These are phyloP conservation scores for Pseudonectria buxi DNA, from an alignment of 2,329 filamentous ascomycete species.

Conservation along the genomic window DNA sequence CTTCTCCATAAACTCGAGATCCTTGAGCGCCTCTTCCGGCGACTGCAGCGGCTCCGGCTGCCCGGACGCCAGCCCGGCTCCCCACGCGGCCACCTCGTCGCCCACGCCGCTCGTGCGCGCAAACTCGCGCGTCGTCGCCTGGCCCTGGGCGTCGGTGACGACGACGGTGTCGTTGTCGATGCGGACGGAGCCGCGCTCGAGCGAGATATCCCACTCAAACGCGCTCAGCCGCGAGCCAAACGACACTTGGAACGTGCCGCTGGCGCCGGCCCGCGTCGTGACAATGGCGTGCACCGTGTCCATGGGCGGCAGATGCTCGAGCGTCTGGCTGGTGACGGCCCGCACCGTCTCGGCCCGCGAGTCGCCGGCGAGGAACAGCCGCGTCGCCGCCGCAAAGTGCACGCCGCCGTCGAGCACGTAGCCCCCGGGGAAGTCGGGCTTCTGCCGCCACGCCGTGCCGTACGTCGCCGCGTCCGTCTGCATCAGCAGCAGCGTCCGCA, in stretches of 20 bases:
- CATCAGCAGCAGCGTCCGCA: slow-evolving; percentile 31
- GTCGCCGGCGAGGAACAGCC: slow-evolving; percentile 47
- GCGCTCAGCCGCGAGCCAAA: slow-evolving; percentile 49
- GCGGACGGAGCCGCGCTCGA: slow-evolving; percentile 50
- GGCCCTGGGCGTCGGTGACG: slow-evolving; percentile 29
- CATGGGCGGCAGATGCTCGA: slow-evolving; percentile 53
- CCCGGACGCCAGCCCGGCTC: slow-evolving; percentile 42
- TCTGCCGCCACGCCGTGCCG: slow-evolving; percentile 57
- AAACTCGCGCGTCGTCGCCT: slow-evolving; percentile 34
- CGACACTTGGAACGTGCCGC: slow-evolving; percentile 51
- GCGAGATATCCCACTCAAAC: slow-evolving; percentile 50
- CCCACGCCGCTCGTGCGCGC: slow-evolving; percentile 47
- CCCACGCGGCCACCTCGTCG: slow-evolving; percentile 57
- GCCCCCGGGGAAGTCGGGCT: slow-evolving; percentile 65
- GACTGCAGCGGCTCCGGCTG: slow-evolving; percentile 43
- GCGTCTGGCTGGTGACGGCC: slow-evolving; percentile 49
- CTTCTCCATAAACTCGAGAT: slow-evolving; percentile 52
- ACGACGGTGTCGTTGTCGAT: slow-evolving; percentile 39
- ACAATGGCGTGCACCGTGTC: slow-evolving; percentile 59
- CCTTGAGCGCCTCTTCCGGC: slow-evolving; percentile 51
- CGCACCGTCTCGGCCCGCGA: slow-evolving; percentile 40
- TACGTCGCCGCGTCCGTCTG: slow-evolving; percentile 37
- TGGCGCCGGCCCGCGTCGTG: slow-evolving; percentile 45
- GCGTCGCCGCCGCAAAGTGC: slow-evolving; percentile 59
- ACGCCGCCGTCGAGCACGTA: slow-evolving; percentile 73